Conservation (phyloP, 352 stramenopile genomes). For the Globisporangium ultimum region DNA sequence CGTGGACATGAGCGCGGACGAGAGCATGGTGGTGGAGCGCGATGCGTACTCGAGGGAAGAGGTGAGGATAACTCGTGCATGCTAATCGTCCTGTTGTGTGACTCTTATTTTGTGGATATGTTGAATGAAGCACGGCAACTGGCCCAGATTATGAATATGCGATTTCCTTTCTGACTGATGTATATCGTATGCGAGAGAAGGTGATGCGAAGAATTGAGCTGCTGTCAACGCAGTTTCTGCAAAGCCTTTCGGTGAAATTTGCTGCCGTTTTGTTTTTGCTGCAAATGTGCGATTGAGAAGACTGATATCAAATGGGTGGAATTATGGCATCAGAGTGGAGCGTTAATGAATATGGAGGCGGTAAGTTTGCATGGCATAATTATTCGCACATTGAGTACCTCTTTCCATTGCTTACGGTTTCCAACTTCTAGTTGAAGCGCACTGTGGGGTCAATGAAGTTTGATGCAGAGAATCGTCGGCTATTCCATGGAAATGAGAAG, state of each 20-base stretch:
- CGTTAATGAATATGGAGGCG: slow-evolving; percentile 50
- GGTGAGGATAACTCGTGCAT: no score
- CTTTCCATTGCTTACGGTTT: background rate
- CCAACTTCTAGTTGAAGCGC: slow-evolving; percentile 45
- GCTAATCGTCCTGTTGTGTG: no score
- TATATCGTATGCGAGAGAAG: slow-evolving; percentile 14
- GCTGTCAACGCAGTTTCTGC: slow-evolving; percentile 53
- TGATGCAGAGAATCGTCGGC: slow-evolving; percentile 42
- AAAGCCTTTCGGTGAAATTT: slow-evolving; percentile 36
- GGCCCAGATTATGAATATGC: no score
- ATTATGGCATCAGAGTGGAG: slow-evolving; percentile 29
- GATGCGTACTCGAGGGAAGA: no score
- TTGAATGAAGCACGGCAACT: background rate
- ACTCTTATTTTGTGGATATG: no score
- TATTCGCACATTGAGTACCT: background rate
- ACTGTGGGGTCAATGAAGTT: slow-evolving; percentile 52
- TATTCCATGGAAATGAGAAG: slow-evolving; percentile 56
- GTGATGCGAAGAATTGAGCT: slow-evolving; percentile 59
- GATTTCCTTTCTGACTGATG: background rate
- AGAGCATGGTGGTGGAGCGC: no score
- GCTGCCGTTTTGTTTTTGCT: background rate
- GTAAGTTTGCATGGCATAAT: slow-evolving; percentile 21
- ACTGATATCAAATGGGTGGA: background rate
- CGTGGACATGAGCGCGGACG: no score
- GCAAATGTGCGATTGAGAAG: background rate